Base-by-base conservation (phyloP, 257 asterid genomes). In the Osmanthus fragrans region DNA sequence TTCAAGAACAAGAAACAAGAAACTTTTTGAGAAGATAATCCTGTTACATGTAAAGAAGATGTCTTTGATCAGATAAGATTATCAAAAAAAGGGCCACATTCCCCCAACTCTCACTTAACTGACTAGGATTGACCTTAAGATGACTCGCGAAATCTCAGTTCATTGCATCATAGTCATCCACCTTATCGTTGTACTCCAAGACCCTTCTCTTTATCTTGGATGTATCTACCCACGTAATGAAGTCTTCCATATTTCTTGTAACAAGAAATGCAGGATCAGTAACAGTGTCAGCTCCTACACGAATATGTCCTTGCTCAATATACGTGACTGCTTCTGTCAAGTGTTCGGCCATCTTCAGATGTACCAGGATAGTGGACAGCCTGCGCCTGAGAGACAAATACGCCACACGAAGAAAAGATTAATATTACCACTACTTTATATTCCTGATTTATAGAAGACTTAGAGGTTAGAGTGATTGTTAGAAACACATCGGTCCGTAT, bases 221-320 rank as follows among this genome's bases (percentile, higher is more conserved):
- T 23, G 98, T 87, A 85, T 96, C 98, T 0, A 93, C 97, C 99
- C 99, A 93, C 10, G 99, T 96, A 66, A 93, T 73, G 36, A 93
- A 92, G 87, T 93, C 97, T 83, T 96, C 97, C 97, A 93, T 93
- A 69, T 90, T 96, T 86, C 98, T 89, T 4, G 98, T 94, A 19
- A 96, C 96, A 54, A 89, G 94, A 82, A 83, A 92, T 8, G 98
- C 96, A 45, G 92, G 94, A 73, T 96, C 97, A 1, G 91, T 87
- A 51, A 96, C 83, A 5, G 97, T 90, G 39, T 96, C 96, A 0
- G 99, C 97, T 74, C 99, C 99, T 10, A 96, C 97, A 23, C 99
- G 96, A 80, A 93, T 81, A 86, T 96, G 99, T 68, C 98, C 97
- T 80, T 96, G 97, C 56, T 96, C 97, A n/a, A 94, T 91, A 76